Evolutionary conservation across 805 yeast genomes (phyloP), one percentile per base, ranked within the genome.

Genomic region (Torulaspora franciscae): DNA sequence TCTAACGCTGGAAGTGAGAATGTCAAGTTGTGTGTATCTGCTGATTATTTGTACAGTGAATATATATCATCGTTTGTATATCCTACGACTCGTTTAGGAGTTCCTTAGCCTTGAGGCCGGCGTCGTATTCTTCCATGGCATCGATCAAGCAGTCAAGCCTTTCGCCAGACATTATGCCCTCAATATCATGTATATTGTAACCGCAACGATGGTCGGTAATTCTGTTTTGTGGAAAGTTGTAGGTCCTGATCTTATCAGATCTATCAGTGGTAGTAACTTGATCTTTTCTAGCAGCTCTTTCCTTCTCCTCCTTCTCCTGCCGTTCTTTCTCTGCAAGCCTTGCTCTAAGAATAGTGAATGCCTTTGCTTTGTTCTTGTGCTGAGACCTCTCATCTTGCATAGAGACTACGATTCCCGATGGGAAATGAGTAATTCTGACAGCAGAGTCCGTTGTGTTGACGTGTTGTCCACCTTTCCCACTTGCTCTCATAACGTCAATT

Each of bases 401-500:
- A 39, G 81, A 75, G 2, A 93, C 96, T 4, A 80, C 81, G 32
- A 87, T 80, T 2, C 97, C 97, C 0, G 96, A 81, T 4, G 98
- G 97, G 11, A 85, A 71, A 67, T 93, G 99, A 1, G 91, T 88
- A 23, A 93, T 69, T 56, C 99, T 74, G 10, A 93, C 98, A 0
- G 99, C 99, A 1, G 96, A 88, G 61, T 91, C 98, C 0, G 98
- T 93, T 10, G 96, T 91, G 61, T 91, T 91, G 29, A 91, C 99
- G 61, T 91, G 98, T 69, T 91, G 99, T 0, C 99, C 99, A 45
- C 99, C 99, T 51, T 93, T 84, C 3, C 99, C 99, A 45, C 95
- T 81, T 0, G 98, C 87, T 54, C 99, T 74, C 96, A 91, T 93
- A n/a, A 93, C 89, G 62, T 93, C 99, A 3, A 93, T 80, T 45